Percentiles rank a stretch among this genome's conserved stretches.
Evolutionary conservation across 495 filamentous ascomycete genomes (phyloP).

Genomic region (Tuber microsphaerosporum): DNA sequence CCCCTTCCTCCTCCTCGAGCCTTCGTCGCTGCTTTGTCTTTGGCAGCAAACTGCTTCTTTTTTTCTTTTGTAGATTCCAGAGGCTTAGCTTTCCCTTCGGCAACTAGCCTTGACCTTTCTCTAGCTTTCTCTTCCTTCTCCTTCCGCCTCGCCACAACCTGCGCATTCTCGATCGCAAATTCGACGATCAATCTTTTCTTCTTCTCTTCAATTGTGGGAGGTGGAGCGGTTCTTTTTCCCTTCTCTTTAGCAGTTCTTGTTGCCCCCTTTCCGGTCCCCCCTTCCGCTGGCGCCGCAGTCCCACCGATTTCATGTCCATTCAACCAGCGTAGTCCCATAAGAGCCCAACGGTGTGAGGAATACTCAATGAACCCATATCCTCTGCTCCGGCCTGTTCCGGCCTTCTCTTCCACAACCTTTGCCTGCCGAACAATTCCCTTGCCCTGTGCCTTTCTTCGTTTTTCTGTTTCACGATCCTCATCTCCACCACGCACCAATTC

Average conservation of each 20-base stretch:
- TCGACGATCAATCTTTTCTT: conserved; percentile 84
- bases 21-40: conserved; percentile 26
- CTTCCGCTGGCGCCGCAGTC: conserved; percentile 27
- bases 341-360: conserved; percentile 80
- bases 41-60: conserved; percentile 29
- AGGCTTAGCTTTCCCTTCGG: conserved; percentile 41
- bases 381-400: conserved; percentile 67
- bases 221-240: conserved; percentile 13
- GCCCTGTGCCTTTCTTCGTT: conserved; percentile 66
- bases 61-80: conserved; percentile 34
- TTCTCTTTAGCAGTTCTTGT: conserved; percentile 10
- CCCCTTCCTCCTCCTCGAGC: conserved; percentile 8
- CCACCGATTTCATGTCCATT: conserved; percentile 71
- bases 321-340: conserved; percentile 91
- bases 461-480: conserved; percentile 72
- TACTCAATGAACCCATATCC: conserved; percentile 99
- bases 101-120: conserved; percentile 37
- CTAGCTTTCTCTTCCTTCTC: conserved; percentile 61
- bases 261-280: conserved; percentile 32
- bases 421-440: conserved; percentile 91
- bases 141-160: conserved; percentile 72
- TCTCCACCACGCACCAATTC: conserved; percentile 70
- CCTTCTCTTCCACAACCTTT: conserved; percentile 84
- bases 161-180: conserved; percentile 97
- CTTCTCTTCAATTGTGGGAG: conserved; percentile 44